phyloP scores from a whole-genome alignment of 306 rosid genomes.

The barrel medic (Medicago truncatula) region DNA sequence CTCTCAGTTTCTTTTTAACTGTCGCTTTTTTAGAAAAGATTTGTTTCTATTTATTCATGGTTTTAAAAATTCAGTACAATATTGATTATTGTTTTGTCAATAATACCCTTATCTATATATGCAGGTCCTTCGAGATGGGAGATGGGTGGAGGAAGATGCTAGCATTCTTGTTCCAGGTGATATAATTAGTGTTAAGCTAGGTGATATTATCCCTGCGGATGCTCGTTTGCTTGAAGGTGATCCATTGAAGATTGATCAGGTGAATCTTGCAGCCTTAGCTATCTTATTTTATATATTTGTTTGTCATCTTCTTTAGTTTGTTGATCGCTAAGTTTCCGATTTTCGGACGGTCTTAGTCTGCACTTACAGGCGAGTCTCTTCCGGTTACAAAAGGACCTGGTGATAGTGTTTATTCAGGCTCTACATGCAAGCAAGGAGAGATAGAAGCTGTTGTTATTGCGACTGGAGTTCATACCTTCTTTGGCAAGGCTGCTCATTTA shows the following conservation, averaged over 20 bases:
- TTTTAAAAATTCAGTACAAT: too few relatives aligned
- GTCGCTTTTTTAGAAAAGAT: too few relatives aligned
- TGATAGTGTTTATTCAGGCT: constrained; percentile 75
- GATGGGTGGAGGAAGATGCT: constrained; percentile 80
- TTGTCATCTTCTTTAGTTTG: not conserved
- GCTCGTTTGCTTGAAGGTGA: constrained; percentile 85
- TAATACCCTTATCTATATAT: not conserved
- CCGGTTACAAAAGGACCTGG: constrained; percentile 77
- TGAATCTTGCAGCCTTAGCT: constrained; percentile 8
- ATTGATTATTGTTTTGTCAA: not conserved
- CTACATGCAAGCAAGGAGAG: constrained; percentile 93
- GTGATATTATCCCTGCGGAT: constrained; percentile 91
- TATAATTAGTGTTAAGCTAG: constrained; percentile 75
- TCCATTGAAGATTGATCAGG: constrained; percentile 89
- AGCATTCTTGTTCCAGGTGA: constrained; percentile 87
- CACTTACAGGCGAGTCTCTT: constrained; percentile 36
- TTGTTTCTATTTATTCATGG: too few relatives aligned
- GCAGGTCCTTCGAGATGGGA: constrained; percentile 83
- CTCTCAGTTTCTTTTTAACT: not conserved
- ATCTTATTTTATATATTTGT: not conserved
- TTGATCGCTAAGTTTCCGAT: not conserved
- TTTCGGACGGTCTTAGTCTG: not conserved
- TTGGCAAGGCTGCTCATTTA: constrained; percentile 52
- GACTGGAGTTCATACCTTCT: constrained; percentile 89
- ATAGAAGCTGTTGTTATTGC: constrained; percentile 82